These are phyloP conservation scores for Lipomyces chichibuensis DNA, from an alignment of 805 yeast genomes.

Conservation along the genomic window DNA sequence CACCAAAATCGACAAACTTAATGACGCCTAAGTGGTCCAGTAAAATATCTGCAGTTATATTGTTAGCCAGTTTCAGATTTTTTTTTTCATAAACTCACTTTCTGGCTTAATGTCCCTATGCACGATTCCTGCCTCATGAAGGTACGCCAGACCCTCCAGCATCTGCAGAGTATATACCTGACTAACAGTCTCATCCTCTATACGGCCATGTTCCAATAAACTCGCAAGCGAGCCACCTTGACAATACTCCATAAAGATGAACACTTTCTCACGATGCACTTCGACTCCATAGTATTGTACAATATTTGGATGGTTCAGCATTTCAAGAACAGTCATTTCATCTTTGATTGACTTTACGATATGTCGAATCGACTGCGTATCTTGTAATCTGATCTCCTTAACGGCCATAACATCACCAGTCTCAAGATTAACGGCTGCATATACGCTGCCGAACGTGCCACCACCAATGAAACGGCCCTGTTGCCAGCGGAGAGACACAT, in stretches of 20 bases:
- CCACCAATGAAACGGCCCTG: constrained; percentile 92
- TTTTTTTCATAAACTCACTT: no score
- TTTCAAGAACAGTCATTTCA: constrained; percentile 94
- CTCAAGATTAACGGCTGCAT: constrained; percentile 86
- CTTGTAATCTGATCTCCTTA: constrained; percentile 90
- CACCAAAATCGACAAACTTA: constrained; percentile 96
- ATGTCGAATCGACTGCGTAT: constrained; percentile 78
- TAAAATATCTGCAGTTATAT: constrained; percentile 59
- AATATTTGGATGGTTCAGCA: constrained; percentile 93
- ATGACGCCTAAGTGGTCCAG: constrained; percentile 90
- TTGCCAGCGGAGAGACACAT: constrained; percentile 95
- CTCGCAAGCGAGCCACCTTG: constrained; percentile 92
- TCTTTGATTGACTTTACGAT: constrained; percentile 89
- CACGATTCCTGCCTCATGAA: constrained; percentile 93
- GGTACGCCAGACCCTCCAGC: constrained; percentile 92
- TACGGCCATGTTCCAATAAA: constrained; percentile 84
- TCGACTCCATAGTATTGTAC: constrained; percentile 97
- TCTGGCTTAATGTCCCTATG: constrained; percentile 97
- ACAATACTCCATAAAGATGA: constrained; percentile 96
- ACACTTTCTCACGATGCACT: constrained; percentile 93
- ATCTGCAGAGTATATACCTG: constrained; percentile 89
- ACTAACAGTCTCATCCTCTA: constrained; percentile 91
- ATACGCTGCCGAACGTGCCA: constrained; percentile 94
- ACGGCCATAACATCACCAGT: constrained; percentile 97
- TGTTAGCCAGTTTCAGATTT: neutral